Percentiles rank a stretch among this genome's conserved stretches.
phyloP scores from a whole-genome alignment of 768 basidiomycete genomes.

The Coprinopsis cinerea region DNA sequence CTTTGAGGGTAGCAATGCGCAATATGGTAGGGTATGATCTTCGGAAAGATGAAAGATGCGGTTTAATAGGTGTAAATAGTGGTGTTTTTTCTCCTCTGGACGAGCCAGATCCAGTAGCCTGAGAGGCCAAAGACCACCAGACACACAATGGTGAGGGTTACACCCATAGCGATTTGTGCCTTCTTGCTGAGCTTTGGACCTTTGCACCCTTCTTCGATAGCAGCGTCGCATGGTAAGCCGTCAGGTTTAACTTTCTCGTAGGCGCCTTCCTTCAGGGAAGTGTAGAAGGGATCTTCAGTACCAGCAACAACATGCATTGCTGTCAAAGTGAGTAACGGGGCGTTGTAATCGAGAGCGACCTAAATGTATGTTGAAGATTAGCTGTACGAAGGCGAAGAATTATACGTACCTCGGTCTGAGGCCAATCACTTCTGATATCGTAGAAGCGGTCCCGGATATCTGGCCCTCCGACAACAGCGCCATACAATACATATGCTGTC shows the following conservation, averaged over 20 bases:
- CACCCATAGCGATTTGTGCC: slow-evolving; percentile 66
- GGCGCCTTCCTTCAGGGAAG: slow-evolving; percentile 59
- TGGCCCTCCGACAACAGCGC: slow-evolving; percentile 86
- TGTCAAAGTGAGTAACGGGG: slow-evolving; percentile 81
- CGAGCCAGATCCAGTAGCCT: slow-evolving; percentile 31
- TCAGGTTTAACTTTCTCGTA: slow-evolving; percentile 56
- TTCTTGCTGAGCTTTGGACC: slow-evolving; percentile 49
- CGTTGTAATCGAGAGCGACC: slow-evolving; percentile 86
- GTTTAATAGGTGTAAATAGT: not conserved
- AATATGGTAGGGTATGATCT: no score
- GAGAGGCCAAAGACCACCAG: slow-evolving; percentile 45
- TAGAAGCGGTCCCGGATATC: slow-evolving; percentile 69
- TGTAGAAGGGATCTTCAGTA: slow-evolving; percentile 71
- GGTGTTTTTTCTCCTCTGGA: slow-evolving; percentile 16
- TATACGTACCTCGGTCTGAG: slow-evolving; percentile 83
- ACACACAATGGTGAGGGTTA: slow-evolving; percentile 58
- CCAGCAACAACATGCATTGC: slow-evolving; percentile 72
- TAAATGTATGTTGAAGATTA: slow-evolving; percentile 17
- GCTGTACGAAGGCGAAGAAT: slow-evolving; percentile 11
- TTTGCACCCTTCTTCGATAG: slow-evolving; percentile 47
- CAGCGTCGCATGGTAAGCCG: slow-evolving; percentile 77
- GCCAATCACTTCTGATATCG: slow-evolving; percentile 87
- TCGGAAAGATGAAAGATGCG: no score
- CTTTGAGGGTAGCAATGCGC: no score
- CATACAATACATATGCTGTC: slow-evolving; percentile 77